Conservation (phyloP, 805 yeast species). For the Sugiyamaella boreocaroliniensis region DNA sequence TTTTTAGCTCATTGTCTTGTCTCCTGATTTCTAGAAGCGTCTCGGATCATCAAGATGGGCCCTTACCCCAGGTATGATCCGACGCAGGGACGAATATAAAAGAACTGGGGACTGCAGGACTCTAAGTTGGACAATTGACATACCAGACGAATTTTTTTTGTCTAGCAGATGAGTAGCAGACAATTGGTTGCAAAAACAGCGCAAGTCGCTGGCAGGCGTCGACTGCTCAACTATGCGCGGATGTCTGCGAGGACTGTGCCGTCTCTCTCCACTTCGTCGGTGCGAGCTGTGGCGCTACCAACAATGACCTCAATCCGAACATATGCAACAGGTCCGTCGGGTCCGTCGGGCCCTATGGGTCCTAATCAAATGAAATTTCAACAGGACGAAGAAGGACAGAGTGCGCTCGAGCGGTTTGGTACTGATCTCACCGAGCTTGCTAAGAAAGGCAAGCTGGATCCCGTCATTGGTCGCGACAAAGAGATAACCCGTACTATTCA, state of each 20-base stretch:
- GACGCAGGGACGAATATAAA: neutral
- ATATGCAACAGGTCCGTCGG: neutral
- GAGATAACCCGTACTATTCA: constrained; percentile 91
- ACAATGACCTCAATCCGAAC: neutral
- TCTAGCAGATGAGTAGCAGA: neutral
- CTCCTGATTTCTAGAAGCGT: neutral
- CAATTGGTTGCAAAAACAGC: neutral
- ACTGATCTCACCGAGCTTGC: constrained; percentile 83
- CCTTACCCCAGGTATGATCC: neutral
- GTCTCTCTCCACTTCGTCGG: neutral
- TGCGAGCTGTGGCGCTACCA: neutral
- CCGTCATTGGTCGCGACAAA: constrained; percentile 95
- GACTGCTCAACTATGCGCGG: neutral
- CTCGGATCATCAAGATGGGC: neutral
- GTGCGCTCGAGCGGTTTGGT: constrained; percentile 81
- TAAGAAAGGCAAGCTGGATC: constrained; percentile 83
- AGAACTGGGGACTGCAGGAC: neutral
- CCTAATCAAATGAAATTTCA: constrained; percentile 14
- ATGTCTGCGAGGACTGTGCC: neutral
- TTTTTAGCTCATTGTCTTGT: neutral
- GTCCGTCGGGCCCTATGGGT: constrained; percentile 8
- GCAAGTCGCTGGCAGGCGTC: neutral
- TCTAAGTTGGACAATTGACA: neutral
- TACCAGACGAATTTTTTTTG: neutral
- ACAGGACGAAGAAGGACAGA: constrained; percentile 30